Evolutionary conservation across 2,329 filamentous ascomycete species (phyloP), one percentile per base, ranked within the genome.

Genomic region (Colletotrichum limetticola): DNA sequence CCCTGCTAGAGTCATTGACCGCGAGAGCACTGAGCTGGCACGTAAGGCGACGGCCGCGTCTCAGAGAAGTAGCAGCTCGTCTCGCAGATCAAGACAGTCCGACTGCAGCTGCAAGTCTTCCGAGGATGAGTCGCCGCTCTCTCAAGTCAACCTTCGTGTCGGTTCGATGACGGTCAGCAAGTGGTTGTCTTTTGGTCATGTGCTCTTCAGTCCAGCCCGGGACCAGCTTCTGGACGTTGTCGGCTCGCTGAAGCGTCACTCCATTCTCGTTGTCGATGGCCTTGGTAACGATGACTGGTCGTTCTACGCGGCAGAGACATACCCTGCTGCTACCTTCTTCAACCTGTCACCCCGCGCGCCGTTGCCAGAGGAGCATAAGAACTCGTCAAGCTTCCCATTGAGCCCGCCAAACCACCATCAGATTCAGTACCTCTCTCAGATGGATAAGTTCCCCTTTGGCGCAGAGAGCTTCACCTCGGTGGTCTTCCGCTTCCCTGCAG

Each of bases 241-340:
- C 19, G 84, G 82, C 65, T 84, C 81, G 16, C 83, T 78, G 82
- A 92, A 87, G 84, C 89, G 83, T 67, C 92, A 85, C 69, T 91
- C 90, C 0, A 90, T 97, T 30, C 86, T 97, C 4, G 92, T 97
- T 22, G 88, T 97, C 69, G 94, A 97, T 82, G 94, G 94, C 5
- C 90, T 97, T 35, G 94, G 94, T n/a, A 95, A 95, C 78, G 91
- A 93, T 76, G 94, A 97, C 79, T 97, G 94, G 94, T 95, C 94
- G 0, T 95, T 94, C 80, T 96, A 95, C 77, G 93, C 93, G 24
- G 93, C 94, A 7, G 91, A 95, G 78, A 95, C 93, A 1, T 96
- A 96, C 75, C 92, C 93, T 0, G 86, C 87, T 0, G 92, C 92
- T 0, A 92, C 90, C 2, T 92, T 97, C 74, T 96, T 94, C 84